Percentiles rank a stretch among this genome's conserved stretches.
These are phyloP conservation scores for Paxillus involutus DNA, from an alignment of 768 basidiomycete species.

Conservation along the genomic window DNA sequence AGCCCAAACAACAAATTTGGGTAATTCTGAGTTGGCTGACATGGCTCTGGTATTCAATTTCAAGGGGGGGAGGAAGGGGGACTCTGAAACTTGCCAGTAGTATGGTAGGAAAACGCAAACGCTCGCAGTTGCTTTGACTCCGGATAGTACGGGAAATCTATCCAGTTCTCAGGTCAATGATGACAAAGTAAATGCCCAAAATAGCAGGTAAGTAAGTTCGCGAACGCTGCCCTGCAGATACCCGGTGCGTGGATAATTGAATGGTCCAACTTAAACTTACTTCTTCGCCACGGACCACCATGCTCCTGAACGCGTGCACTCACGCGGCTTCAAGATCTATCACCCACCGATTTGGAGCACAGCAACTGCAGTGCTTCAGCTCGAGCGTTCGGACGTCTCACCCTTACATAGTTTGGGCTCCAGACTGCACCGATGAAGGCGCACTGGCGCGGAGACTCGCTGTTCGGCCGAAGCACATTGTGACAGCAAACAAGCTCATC, in stretches of 20 bases:
- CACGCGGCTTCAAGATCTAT: neutral
- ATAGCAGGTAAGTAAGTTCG: neutral
- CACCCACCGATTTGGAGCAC: neutral
- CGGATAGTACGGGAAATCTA: neutral
- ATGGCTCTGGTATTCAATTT: constrained; percentile 7
- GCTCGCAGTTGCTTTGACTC: neutral
- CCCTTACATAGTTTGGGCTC: constrained; percentile 55
- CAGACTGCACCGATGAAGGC: constrained; percentile 61
- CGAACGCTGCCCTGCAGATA: too few species aligned
- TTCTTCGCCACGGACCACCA: neutral
- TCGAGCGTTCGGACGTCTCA: constrained; percentile 4
- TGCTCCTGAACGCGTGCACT: neutral
- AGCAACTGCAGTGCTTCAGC: constrained; percentile 13
- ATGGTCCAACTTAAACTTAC: too few species aligned
- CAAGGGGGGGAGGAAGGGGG: neutral
- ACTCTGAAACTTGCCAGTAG: neutral
- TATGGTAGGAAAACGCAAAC: neutral
- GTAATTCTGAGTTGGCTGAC: constrained; percentile 12
- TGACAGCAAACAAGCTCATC: constrained; percentile 40
- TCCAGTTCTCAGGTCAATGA: neutral
- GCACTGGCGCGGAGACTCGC: constrained; percentile 56
- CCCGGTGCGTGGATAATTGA: too few species aligned
- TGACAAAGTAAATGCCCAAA: neutral
- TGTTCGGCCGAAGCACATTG: constrained; percentile 54
- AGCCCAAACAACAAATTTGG: constrained; percentile 58